Evolutionary conservation across 2,329 filamentous ascomycete genomes (phyloP).

Genomic region (Keithomyces neogunnii): DNA sequence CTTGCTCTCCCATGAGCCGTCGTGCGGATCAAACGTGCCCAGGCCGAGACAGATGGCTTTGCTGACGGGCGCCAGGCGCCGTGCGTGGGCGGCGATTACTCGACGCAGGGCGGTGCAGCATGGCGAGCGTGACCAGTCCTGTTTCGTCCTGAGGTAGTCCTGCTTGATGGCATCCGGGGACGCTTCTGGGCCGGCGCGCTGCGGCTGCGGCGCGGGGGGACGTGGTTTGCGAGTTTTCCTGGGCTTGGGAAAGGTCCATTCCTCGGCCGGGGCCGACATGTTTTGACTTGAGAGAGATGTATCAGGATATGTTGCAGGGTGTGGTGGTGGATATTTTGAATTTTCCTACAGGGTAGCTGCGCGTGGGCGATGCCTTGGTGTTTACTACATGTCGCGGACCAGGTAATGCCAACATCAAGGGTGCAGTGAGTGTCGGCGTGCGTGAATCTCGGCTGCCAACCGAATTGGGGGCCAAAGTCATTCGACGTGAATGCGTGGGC

Average conservation of each 20-base stretch:
- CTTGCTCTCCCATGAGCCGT: conserved; percentile 36
- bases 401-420: conserved; percentile 5
- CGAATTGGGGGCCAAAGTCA: not conserved
- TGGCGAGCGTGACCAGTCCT: conserved; percentile 18
- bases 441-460: not conserved
- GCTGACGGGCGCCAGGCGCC: conserved; percentile 17
- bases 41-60: conserved; percentile 46
- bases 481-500: too few relatives aligned
- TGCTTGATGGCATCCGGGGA: conserved; percentile 18
- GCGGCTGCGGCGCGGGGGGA: conserved; percentile 2
- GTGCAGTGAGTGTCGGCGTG: too few relatives aligned
- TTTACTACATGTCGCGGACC: not conserved
- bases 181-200: conserved; percentile 7
- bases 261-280: conserved; percentile 4
- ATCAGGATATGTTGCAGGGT: not conserved
- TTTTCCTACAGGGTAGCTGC: not conserved
- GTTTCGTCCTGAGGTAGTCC: conserved; percentile 19
- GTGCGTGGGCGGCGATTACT: conserved; percentile 20
- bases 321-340: not conserved
- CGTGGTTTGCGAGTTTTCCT: conserved; percentile 8
- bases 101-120: conserved; percentile 23
- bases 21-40: conserved; percentile 44
- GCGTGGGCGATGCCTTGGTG: not conserved
- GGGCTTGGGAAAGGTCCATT: conserved; percentile 18
- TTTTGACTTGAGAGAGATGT: not conserved